Percentiles rank a stretch among this genome's conserved stretches.
These are phyloP conservation scores for Orobanche coerulescens DNA, from an alignment of 257 asterid genomes.

Conservation along the genomic window DNA sequence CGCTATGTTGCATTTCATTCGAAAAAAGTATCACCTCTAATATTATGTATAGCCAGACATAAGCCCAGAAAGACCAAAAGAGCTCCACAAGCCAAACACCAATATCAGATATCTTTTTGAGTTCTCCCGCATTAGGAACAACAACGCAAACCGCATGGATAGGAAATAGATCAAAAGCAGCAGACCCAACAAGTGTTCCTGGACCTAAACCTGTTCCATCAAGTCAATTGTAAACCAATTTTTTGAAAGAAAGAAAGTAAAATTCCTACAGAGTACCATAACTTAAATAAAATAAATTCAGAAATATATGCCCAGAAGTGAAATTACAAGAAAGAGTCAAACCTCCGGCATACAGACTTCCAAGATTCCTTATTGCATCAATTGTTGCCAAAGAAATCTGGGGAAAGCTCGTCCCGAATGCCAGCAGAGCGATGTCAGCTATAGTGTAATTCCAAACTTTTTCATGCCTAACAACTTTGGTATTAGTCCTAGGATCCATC, in stretches of 20 bases:
- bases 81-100: conserved; percentile 98
- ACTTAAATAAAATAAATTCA: too few relatives aligned
- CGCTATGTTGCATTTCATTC: too few relatives aligned
- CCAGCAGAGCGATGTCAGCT: conserved; percentile 83
- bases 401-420: conserved; percentile 96
- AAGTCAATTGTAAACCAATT: too few relatives aligned
- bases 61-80: conserved; percentile 99
- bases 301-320: too few relatives aligned
- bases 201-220: conserved; percentile 80
- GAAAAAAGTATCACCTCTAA: conserved; percentile 46
- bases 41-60: conserved; percentile 89
- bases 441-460: conserved; percentile 89
- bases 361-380: conserved; percentile 81
- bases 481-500: conserved; percentile 54
- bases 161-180: conserved; percentile 95
- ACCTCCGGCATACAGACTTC: conserved; percentile 62
- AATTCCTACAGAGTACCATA: too few relatives aligned
- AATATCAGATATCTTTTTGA: conserved; percentile 80
- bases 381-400: conserved; percentile 93
- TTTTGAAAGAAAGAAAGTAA: too few relatives aligned
- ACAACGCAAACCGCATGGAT: conserved; percentile 96
- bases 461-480: conserved; percentile 34
- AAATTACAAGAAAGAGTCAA: neutral
- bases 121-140: conserved; percentile 87
- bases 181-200: conserved; percentile 95